A percentile compares a stretch with the other conserved stretches of the same genome.
Evolutionary conservation across 2,329 filamentous ascomycete species (phyloP).

Genomic region (Cladosporium sphaerospermum): DNA sequence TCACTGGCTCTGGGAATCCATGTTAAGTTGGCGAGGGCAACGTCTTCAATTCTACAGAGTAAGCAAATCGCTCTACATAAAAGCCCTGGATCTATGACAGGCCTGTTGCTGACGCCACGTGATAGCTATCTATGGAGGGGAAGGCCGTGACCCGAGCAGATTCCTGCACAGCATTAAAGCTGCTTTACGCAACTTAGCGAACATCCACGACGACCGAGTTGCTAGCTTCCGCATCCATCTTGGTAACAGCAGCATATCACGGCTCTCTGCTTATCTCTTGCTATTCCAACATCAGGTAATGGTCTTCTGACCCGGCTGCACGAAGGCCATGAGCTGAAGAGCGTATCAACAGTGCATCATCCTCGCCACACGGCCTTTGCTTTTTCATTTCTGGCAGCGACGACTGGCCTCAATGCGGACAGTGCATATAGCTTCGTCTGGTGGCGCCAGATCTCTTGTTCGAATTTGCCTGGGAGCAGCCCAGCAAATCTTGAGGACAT

Average conservation of each 20-base stretch:
- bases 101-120: neutral
- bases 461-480: constrained; percentile 14
- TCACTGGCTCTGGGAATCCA: constrained; percentile 40
- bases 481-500: constrained; percentile 13
- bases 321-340: constrained; percentile 4
- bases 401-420: constrained; percentile 6
- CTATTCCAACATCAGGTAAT: constrained; percentile 20
- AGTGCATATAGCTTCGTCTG: constrained; percentile 11
- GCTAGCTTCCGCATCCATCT: constrained; percentile 15
- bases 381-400: constrained; percentile 34
- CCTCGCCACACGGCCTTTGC: constrained; percentile 19
- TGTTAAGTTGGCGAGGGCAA: constrained; percentile 41
- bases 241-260: constrained; percentile 16
- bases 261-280: constrained; percentile 19
- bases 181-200: constrained; percentile 19
- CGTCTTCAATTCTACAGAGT: constrained; percentile 42
- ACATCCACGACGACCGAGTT: constrained; percentile 18
- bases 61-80: constrained; percentile 16
- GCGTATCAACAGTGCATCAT: constrained; percentile 12
- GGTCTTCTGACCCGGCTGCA: neutral
- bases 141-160: constrained; percentile 15
- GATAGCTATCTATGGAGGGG: constrained; percentile 19
- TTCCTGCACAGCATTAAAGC: constrained; percentile 20
- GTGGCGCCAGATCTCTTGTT: constrained; percentile 11
- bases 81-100: neutral